These are phyloP conservation scores for Staphylotrichum tortipilum DNA, from an alignment of 495 filamentous ascomycete genomes.

Conservation along the genomic window DNA sequence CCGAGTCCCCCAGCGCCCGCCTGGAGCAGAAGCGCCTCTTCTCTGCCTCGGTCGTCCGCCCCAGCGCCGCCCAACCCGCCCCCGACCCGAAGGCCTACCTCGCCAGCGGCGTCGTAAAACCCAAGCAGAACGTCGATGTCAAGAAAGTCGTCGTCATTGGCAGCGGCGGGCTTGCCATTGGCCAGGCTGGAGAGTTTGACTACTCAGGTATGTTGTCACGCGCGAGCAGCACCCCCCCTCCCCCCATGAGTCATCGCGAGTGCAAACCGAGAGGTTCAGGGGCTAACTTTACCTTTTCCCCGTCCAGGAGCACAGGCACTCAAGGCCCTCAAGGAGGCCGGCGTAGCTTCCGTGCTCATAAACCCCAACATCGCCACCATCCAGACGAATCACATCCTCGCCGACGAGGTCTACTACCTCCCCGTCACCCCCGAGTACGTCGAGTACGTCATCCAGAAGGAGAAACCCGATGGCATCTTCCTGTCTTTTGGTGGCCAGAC, in stretches of 20 bases:
- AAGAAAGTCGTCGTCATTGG: constrained; percentile 98
- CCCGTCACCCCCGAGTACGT: constrained; percentile 95
- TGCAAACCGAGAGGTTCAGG: neutral
- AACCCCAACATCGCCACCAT: constrained; percentile 99
- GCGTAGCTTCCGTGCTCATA: constrained; percentile 89
- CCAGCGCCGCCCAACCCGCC: constrained; percentile 46
- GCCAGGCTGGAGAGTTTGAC: constrained; percentile 97
- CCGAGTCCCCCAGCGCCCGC: constrained; percentile 17
- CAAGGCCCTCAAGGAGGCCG: constrained; percentile 95
- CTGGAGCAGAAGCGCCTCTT: constrained; percentile 34
- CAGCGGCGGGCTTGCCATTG: constrained; percentile 92
- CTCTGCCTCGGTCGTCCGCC: constrained; percentile 26
- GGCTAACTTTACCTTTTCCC: constrained; percentile 16
- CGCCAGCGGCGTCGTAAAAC: constrained; percentile 73
- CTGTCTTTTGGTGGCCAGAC: constrained; percentile 97
- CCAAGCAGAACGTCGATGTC: constrained; percentile 71
- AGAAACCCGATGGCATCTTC: constrained; percentile 94
- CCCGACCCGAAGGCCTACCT: constrained; percentile 85
- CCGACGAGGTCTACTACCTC: constrained; percentile 97
- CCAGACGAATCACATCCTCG: constrained; percentile 90
- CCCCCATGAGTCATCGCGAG: constrained; percentile 25
- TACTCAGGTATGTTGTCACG: constrained; percentile 67
- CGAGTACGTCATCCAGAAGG: constrained; percentile 89
- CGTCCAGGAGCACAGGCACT: constrained; percentile 80
- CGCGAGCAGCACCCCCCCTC: neutral